A percentile compares a stretch with the other conserved stretches of the same genome.
phyloP scores from a whole-genome alignment of 768 basidiomycete species.

The Lyophyllum shimeji region DNA sequence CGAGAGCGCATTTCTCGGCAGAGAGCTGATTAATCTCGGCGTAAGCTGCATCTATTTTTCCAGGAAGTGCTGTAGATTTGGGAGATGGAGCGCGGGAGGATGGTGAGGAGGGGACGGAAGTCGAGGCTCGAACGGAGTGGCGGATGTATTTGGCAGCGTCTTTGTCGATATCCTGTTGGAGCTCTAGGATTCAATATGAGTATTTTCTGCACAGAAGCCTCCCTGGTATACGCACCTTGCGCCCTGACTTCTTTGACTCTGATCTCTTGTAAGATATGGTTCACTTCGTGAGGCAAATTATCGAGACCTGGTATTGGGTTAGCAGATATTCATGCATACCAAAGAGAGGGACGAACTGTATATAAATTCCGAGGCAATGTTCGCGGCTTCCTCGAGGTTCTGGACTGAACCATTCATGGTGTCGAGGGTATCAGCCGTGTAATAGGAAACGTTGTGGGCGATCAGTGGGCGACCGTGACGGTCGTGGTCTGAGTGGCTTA shows the following conservation, averaged over 20 bases:
- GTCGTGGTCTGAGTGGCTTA: too few relatives aligned
- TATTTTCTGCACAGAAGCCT: not conserved
- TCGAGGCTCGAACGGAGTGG: conserved; percentile 36
- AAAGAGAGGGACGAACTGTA: conserved; percentile 38
- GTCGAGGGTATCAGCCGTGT: not conserved
- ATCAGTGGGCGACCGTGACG: too few relatives aligned
- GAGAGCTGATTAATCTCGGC: conserved; percentile 45
- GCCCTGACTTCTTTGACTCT: conserved; percentile 42
- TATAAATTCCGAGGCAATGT: conserved; percentile 54
- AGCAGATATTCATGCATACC: not conserved
- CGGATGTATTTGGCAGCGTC: conserved; percentile 51
- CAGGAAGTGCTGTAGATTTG: conserved; percentile 36
- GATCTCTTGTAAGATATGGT: conserved; percentile 53
- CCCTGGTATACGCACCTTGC: conserved; percentile 33
- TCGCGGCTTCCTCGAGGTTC: conserved; percentile 53
- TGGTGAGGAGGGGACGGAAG: conserved; percentile 24
- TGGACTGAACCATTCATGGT: conserved; percentile 32
- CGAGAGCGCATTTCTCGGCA: conserved; percentile 45
- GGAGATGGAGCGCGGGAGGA: conserved; percentile 36
- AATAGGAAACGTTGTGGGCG: too few relatives aligned
- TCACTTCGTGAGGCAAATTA: conserved; percentile 53
- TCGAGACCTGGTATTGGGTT: conserved; percentile 40
- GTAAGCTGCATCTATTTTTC: conserved; percentile 44
- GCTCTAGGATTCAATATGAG: conserved; percentile 28
- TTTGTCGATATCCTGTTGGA: conserved; percentile 51